Conservation (phyloP, 305 asterid genomes). For the Rubia balearica region DNA sequence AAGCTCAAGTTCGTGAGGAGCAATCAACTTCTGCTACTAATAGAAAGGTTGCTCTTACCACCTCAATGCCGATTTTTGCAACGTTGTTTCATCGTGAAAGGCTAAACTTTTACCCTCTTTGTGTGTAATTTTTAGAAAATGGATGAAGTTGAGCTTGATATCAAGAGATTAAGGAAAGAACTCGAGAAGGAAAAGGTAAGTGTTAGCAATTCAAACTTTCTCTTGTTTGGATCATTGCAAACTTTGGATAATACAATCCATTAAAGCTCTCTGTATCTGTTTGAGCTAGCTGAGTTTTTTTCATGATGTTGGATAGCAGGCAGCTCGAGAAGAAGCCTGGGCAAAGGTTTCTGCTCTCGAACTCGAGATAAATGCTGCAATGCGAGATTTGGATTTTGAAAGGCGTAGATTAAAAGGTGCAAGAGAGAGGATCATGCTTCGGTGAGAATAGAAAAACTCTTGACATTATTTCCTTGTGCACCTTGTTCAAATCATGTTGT, state of each 20-base stretch:
- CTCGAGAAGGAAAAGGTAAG: slow-evolving; percentile 93
- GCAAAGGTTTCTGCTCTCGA: slow-evolving; percentile 94
- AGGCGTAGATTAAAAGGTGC: slow-evolving; percentile 87
- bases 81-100: slow-evolving; percentile 13
- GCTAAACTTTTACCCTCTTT: slow-evolving; percentile 19
- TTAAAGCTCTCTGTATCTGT: neutral
- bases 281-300: slow-evolving; percentile 39
- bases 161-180: slow-evolving; percentile 59
- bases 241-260: neutral
- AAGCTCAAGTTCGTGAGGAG: slow-evolving; percentile 68
- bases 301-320: slow-evolving; percentile 82
- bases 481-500: neutral
- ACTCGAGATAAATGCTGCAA: slow-evolving; percentile 88
- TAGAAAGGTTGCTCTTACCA: slow-evolving; percentile 40
- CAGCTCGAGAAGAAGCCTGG: slow-evolving; percentile 99
- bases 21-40: slow-evolving; percentile 55
- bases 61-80: neutral
- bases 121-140: slow-evolving; percentile 40
- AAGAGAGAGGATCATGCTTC: slow-evolving; percentile 94
- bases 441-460: slow-evolving; percentile 40
- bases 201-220: slow-evolving; percentile 23
- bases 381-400: slow-evolving; percentile 90
- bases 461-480: neutral
- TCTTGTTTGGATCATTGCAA: neutral
- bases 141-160: slow-evolving; percentile 77